phyloP scores from a whole-genome alignment of 345 rosid genomes.

The Moringa oleifera region DNA sequence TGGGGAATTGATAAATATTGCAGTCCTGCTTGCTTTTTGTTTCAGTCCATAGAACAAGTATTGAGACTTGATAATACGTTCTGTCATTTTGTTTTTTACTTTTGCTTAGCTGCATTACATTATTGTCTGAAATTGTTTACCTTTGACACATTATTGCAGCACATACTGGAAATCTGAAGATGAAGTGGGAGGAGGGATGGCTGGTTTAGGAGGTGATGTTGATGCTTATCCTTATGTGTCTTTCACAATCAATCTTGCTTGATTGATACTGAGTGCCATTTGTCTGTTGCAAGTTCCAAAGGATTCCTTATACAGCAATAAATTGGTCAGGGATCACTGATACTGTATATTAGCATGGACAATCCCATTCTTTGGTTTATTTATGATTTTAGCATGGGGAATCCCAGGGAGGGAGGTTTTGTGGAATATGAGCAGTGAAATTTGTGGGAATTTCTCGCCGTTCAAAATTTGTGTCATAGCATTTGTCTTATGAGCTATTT shows the following conservation, averaged over 20 bases:
- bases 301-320: constrained; percentile 21
- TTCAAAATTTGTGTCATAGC: constrained; percentile 10
- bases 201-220: constrained; percentile 72
- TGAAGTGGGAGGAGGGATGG: constrained; percentile 77
- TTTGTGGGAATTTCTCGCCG: constrained; percentile 10
- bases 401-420: constrained; percentile 4
- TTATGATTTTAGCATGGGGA: constrained; percentile 18
- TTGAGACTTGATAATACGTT: too few species aligned
- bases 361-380: constrained; percentile 29
- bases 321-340: constrained; percentile 20
- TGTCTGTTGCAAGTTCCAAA: constrained; percentile 6
- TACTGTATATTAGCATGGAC: constrained; percentile 31
- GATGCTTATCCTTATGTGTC: constrained; percentile 84
- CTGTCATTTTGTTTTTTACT: too few species aligned
- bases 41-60: too few species aligned
- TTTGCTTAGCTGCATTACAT: too few species aligned
- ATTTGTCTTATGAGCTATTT: background rate
- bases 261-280: constrained; percentile 17
- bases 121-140: constrained; percentile 5
- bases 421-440: constrained; percentile 2
- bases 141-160: constrained; percentile 37
- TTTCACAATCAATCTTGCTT: constrained; percentile 86
- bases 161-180: constrained; percentile 88
- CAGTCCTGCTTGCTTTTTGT: background rate
- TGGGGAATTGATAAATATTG: background rate